phyloP scores from a whole-genome alignment of 2,329 filamentous ascomycete genomes.

The Ilyonectria mors-panacis region DNA sequence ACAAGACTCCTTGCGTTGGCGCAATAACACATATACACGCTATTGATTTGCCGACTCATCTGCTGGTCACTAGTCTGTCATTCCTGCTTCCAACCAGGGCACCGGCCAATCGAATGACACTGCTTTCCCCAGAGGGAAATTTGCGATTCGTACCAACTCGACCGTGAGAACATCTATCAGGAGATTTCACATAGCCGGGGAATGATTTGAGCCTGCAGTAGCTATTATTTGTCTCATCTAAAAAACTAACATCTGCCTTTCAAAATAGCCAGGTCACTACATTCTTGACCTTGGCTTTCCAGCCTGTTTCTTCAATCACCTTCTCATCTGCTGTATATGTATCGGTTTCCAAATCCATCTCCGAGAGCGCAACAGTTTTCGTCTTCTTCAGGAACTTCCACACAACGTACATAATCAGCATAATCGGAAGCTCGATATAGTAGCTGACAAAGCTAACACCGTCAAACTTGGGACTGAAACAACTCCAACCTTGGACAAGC shows the following conservation, averaged over 20 bases:
- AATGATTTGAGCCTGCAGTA: neutral
- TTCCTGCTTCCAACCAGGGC: too few species aligned
- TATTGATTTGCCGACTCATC: too few species aligned
- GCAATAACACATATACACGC: too few species aligned
- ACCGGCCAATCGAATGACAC: too few species aligned
- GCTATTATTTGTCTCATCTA: neutral
- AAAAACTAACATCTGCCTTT: neutral
- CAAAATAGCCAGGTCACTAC: conserved; percentile 54
- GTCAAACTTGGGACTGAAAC: conserved; percentile 72
- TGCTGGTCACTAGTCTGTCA: too few species aligned
- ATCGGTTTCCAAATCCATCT: conserved; percentile 76
- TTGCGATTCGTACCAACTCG: too few species aligned
- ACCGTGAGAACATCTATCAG: neutral
- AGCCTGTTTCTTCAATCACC: conserved; percentile 52
- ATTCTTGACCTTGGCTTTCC: conserved; percentile 61
- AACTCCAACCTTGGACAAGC: conserved; percentile 75
- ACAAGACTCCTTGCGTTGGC: too few species aligned
- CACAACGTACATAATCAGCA: conserved; percentile 74
- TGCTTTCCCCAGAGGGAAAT: too few species aligned
- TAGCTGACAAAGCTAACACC: conserved; percentile 74
- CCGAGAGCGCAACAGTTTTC: conserved; percentile 66
- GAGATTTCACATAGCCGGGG: too few species aligned
- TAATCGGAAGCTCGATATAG: conserved; percentile 74
- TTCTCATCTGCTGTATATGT: conserved; percentile 65
- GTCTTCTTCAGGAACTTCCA: conserved; percentile 82